Percentiles rank a stretch among this genome's conserved stretches.
These are phyloP conservation scores for Russula abietina DNA, from an alignment of 768 basidiomycete genomes.

Conservation along the genomic window DNA sequence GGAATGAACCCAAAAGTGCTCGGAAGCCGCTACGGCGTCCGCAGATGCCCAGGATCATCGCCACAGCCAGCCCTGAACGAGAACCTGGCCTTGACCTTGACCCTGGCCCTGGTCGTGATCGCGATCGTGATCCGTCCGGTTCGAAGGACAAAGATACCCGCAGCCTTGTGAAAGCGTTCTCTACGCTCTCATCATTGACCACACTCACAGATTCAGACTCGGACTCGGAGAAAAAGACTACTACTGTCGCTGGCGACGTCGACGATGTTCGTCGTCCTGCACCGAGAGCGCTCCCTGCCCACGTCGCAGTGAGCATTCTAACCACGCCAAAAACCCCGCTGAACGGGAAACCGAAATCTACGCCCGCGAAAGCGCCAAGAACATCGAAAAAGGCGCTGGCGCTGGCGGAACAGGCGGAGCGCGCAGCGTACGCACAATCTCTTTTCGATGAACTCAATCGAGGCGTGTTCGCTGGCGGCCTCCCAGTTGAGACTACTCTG, in stretches of 20 bases:
- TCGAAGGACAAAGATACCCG: neutral
- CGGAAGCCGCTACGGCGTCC: constrained; percentile 10
- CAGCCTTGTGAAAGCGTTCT: constrained; percentile 14
- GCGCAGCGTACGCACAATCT: constrained; percentile 19
- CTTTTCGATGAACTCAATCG: constrained; percentile 24
- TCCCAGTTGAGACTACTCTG: constrained; percentile 17
- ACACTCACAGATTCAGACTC: constrained; percentile 16
- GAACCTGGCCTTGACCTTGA: neutral
- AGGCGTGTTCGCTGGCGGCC: constrained; percentile 17
- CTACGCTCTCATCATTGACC: constrained; percentile 15
- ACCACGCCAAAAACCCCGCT: neutral
- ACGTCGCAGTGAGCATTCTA: neutral
- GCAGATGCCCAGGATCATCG: neutral
- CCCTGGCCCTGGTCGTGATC: too few relatives aligned
- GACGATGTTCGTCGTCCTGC: neutral
- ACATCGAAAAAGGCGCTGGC: constrained; percentile 22
- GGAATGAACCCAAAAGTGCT: constrained; percentile 9
- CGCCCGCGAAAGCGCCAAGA: constrained; percentile 19
- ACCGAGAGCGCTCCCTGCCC: neutral
- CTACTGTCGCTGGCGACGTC: neutral
- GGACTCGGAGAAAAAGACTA: constrained; percentile 3
- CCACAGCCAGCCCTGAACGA: neutral
- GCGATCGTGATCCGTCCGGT: neutral
- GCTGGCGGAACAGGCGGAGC: constrained; percentile 20
- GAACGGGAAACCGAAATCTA: constrained; percentile 4